phyloP scores from a whole-genome alignment of 2,329 filamentous ascomycete genomes.

The Trichoderma polysporum region DNA sequence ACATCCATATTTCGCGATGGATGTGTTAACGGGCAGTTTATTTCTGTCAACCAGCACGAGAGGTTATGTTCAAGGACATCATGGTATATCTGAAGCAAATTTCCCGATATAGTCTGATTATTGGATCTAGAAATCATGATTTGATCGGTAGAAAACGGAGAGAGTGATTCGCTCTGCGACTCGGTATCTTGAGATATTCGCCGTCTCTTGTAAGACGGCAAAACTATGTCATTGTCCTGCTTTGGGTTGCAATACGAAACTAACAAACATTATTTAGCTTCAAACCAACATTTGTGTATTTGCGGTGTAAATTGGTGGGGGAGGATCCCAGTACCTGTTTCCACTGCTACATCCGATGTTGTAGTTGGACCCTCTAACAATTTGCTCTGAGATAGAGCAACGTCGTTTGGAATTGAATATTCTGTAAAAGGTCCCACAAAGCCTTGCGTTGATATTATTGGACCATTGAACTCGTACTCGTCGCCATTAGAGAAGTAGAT shows the following conservation, averaged over 20 bases:
- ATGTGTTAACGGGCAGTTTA: neutral
- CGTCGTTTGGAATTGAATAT: neutral
- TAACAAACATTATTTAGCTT: neutral
- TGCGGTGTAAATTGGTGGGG: neutral
- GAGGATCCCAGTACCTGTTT: neutral
- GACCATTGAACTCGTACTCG: neutral
- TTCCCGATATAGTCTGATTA: neutral
- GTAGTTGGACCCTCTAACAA: neutral
- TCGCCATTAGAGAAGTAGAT: neutral
- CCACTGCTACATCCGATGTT: neutral
- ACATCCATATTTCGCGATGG: neutral
- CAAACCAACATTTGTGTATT: neutral
- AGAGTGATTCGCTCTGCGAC: neutral
- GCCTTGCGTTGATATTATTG: neutral
- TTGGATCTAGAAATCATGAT: neutral
- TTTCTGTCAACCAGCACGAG: neutral
- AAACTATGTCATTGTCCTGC: neutral
- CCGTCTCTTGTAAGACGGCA: neutral
- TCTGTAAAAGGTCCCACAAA: neutral
- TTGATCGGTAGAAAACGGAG: neutral
- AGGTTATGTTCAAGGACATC: neutral
- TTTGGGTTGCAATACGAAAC: neutral
- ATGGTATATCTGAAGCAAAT: neutral
- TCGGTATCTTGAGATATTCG: neutral
- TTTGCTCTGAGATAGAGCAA: neutral